Base-by-base conservation (phyloP, 2,329 filamentous ascomycete species). In the Balansia obtecta region DNA sequence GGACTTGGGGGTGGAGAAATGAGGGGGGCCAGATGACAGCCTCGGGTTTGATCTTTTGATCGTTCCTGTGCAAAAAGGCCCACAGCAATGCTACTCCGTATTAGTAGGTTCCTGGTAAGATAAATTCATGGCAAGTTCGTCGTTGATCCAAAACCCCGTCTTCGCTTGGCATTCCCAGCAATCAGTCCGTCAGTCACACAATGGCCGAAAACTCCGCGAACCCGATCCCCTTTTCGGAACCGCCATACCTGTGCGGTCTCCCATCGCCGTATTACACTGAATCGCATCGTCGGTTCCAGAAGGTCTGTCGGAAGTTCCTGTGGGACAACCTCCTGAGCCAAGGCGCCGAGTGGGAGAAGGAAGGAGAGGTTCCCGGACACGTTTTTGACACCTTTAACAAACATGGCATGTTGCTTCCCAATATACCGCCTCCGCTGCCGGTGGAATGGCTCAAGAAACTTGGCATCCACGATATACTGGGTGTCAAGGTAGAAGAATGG, bases 171-270 rank as follows among this genome's bases (percentile, higher is more conserved):
- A n/a, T n/a, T n/a, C n/a, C n/a, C n/a, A n/a, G n/a, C n/a, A n/a
- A n/a, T n/a, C n/a, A n/a, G n/a, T n/a, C n/a, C 5, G 2, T 12
- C 15, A 41, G 18, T 12, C 22, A 4, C 42, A 20, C 18, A 16
- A 42, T 51, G 38, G 22, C 59, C 3, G 32, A 44, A 50, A 44
- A 32, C 49, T 22, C 30, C n/a, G 16, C 16, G 9, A 49, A 49
- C 32, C 47, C 49, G 4, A 43, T 56, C 12, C 85, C 85, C 47
- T 86, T 88, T 68, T 81, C 82, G 5, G 85, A 89, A 58, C 85
- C 85, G 1, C 76, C 84, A 1, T 88, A 83, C 68, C 73, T 88
- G 45, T 72, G 72, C 57, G 83, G 83, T 48, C 71, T 87, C 2
- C 85, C 85, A 2, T 63, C 62, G 3, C 78, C 80, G 0, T 83